Evolutionary conservation across 176 grass and related monocot species (phyloP).

Genomic region (Hyparrhenia diplandra): DNA sequence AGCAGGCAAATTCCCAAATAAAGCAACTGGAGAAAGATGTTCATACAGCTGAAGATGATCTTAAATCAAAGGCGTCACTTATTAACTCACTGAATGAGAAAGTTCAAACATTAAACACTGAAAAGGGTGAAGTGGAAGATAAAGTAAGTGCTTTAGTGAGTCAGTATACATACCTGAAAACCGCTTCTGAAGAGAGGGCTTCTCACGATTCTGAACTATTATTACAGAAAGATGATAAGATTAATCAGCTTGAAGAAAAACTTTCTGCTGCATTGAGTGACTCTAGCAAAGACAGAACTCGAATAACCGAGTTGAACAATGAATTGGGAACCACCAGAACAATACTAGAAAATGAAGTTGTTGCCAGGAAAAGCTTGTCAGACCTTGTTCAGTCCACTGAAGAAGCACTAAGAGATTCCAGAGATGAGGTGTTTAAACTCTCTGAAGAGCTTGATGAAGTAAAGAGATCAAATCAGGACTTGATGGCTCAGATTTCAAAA

Average conservation of each 20-base stretch:
- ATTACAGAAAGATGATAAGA: constrained; percentile 55
- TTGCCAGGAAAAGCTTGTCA: constrained; percentile 47
- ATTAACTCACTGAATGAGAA: constrained; percentile 72
- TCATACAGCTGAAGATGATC: constrained; percentile 56
- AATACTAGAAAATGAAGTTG: constrained; percentile 61
- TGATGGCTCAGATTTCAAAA: constrained; percentile 54
- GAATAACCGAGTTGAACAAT: constrained; percentile 54
- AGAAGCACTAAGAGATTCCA: constrained; percentile 59
- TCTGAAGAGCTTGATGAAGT: constrained; percentile 57
- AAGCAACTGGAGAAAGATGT: constrained; percentile 68
- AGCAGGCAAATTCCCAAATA: constrained; percentile 58
- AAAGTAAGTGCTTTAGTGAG: constrained; percentile 52
- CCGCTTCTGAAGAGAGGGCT: constrained; percentile 59
- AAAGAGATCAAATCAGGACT: constrained; percentile 61
- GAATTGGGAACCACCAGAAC: constrained; percentile 51
- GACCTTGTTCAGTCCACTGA: constrained; percentile 57
- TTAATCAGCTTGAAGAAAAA: constrained; percentile 63
- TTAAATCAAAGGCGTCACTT: constrained; percentile 49
- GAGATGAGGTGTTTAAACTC: constrained; percentile 56
- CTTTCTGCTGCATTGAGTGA: constrained; percentile 63
- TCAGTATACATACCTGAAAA: constrained; percentile 54
- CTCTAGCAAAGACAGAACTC: constrained; percentile 34
- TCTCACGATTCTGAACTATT: constrained; percentile 58
- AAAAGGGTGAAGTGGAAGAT: constrained; percentile 51
- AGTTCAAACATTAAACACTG: constrained; percentile 38